Evolutionary conservation across 2,329 filamentous ascomycete genomes (phyloP).

Genomic region (Sphaerulina musiva): DNA sequence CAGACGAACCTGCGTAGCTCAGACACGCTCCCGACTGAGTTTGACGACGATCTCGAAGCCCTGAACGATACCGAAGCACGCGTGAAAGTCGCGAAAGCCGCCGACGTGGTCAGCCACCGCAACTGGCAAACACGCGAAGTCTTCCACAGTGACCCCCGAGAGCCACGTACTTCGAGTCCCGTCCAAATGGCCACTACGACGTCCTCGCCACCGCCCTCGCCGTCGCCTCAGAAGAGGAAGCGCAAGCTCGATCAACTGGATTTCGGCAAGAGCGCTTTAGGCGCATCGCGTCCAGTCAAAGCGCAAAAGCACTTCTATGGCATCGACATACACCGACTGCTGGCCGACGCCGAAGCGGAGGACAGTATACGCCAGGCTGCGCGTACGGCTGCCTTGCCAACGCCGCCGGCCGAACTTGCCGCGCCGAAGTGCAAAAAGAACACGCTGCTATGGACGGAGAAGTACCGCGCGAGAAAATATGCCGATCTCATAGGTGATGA

Average conservation of each 20-base stretch:
- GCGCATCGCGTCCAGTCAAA: slow-evolving; percentile 45
- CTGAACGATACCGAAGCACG: slow-evolving; percentile 43
- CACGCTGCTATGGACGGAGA: slow-evolving; percentile 85
- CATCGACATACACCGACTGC: slow-evolving; percentile 78
- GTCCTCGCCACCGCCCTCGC: slow-evolving; percentile 48
- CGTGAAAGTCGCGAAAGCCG: slow-evolving; percentile 36
- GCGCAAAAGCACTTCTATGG: slow-evolving; percentile 80
- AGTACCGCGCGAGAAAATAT: slow-evolving; percentile 87
- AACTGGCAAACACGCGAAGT: slow-evolving; percentile 43
- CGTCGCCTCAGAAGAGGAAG: slow-evolving; percentile 32
- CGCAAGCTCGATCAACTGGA: slow-evolving; percentile 29
- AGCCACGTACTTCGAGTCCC: slow-evolving; percentile 41
- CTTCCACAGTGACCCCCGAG: slow-evolving; percentile 43
- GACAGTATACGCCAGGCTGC: slow-evolving; percentile 36
- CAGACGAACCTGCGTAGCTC: slow-evolving; percentile 6
- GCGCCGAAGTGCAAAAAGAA: slow-evolving; percentile 26
- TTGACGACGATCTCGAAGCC: slow-evolving; percentile 26
- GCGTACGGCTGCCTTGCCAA: slow-evolving; percentile 24
- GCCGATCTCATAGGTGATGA: slow-evolving; percentile 93
- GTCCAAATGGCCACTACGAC: slow-evolving; percentile 57
- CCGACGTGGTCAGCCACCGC: slow-evolving; percentile 46
- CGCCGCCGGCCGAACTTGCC: slow-evolving; percentile 37
- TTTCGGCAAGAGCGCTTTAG: slow-evolving; percentile 26
- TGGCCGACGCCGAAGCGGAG: slow-evolving; percentile 64
- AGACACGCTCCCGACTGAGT: slow-evolving; percentile 14